Base-by-base conservation (phyloP, 257 asterid species). In the Capsicum chinense region DNA sequence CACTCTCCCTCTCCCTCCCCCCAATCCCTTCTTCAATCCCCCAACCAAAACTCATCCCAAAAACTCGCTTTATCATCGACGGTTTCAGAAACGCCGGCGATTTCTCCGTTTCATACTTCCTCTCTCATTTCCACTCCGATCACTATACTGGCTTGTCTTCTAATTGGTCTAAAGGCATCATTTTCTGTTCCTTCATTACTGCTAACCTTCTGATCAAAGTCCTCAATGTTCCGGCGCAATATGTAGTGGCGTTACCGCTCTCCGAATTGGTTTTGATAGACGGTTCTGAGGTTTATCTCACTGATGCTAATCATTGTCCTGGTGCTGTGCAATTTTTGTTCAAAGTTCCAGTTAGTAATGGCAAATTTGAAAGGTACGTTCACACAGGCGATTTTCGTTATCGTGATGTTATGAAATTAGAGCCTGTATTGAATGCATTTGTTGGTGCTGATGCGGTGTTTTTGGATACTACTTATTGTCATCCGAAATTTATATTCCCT, bases 291-390 rank as follows among this genome's bases (percentile, higher is more conserved):
- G 92, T 94, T 26, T 85, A 56, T 50, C 89, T 93, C 4, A 79
- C 93, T 10, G 97, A 95, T 81, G 99, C 99, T 10, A 95, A 95
- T 85, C 98, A 95, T 89, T 95, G 98, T 88, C 99, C 99, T 0
- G 99, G 99, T 21, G 99, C 99, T 17, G 98, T 95, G 60, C 97
- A 94, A 82, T 93, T 94, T 78, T 74, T 95, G 86, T 94, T 95
- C 86, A 94, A 90, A 88, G 90, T 92, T 60, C 94, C 93, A 1
- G 89, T 81, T 47, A 58, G 21, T 87, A 35, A 78, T 70, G 91
- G 86, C 56, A 87, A 86, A 85, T 86, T 88, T 84, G 95, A 93
- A 88, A 92, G 89, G 91, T 95, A 92, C 85, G 95, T 95, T 85
- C 99, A 95, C 60, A 94, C 98, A 15, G 99, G 98, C 12, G 98